Percentiles rank a stretch among this genome's conserved stretches.
Conservation (phyloP, 1,139 yeast species). For the Blastobotrys serpentis region DNA sequence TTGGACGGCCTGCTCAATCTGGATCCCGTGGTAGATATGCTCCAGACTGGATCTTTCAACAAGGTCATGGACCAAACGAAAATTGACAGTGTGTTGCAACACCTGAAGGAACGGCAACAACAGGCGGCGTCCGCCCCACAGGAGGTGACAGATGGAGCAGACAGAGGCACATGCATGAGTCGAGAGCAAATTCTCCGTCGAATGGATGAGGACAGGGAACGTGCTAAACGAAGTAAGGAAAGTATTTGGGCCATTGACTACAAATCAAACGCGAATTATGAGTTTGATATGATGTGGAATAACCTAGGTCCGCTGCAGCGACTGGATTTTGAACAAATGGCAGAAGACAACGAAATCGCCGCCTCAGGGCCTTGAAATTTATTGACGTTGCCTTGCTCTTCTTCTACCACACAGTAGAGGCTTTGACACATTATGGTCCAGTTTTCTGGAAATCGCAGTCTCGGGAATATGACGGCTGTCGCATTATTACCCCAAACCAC, state of each 20-base stretch:
- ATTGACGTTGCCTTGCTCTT: conserved; percentile 2
- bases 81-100: background rate
- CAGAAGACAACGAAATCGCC: conserved; percentile 55
- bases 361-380: conserved; percentile 1
- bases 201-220: conserved; percentile 85
- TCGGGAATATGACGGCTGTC: no score
- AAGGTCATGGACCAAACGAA: background rate
- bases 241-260: conserved; percentile 65
- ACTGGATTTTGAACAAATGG: conserved; percentile 52
- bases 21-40: conserved; percentile 32
- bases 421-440: no score
- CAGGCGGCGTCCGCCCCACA: background rate
- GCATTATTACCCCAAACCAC: no score
- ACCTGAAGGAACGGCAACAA: background rate
- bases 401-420: no score
- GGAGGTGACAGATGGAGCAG: background rate
- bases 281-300: conserved; percentile 62
- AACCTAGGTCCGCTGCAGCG: conserved; percentile 45
- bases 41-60: background rate
- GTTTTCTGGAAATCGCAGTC: no score
- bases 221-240: conserved; percentile 78
- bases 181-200: conserved; percentile 61
- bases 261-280: conserved; percentile 49
- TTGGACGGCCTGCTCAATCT: conserved; percentile 40
- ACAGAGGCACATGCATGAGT: conserved; percentile 14